phyloP scores from a whole-genome alignment of 208 protist species.

The Wallacemonas rigidus region DNA sequence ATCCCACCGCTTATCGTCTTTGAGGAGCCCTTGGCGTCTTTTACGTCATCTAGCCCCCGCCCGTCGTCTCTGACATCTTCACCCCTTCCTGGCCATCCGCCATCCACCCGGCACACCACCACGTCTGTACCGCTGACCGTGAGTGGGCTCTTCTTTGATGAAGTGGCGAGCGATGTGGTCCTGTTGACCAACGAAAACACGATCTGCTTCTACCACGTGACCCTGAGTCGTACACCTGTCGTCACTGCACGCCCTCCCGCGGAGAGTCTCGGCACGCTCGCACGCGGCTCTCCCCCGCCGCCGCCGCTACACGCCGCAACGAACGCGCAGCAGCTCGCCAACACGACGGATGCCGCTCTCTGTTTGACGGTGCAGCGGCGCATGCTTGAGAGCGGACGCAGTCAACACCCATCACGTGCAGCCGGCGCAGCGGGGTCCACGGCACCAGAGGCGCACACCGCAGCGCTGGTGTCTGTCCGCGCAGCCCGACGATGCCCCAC shows the following conservation, averaged over 20 bases:
- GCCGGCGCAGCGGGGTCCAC: not conserved
- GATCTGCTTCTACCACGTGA: conserved; percentile 29
- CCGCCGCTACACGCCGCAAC: not conserved
- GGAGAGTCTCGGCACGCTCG: not conserved
- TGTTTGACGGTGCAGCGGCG: conserved; percentile 16
- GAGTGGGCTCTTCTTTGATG: conserved; percentile 42
- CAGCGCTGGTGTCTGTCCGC: conserved; percentile 5
- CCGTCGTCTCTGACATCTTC: not conserved
- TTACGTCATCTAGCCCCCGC: conserved; percentile 8
- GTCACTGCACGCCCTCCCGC: not conserved
- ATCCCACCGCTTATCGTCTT: conserved; percentile 37
- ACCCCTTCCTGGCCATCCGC: not conserved
- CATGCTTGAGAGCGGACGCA: not conserved
- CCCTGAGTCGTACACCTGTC: not conserved
- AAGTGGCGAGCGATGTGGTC: conserved; percentile 57
- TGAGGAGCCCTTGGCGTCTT: conserved; percentile 32
- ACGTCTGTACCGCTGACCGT: conserved; percentile 27
- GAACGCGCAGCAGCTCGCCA: not conserved
- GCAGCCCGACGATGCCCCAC: conserved; percentile 12
- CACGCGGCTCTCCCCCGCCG: not conserved
- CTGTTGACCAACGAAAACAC: conserved; percentile 42
- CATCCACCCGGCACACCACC: not conserved
- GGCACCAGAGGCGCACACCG: not conserved
- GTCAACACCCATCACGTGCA: conserved; percentile 12
- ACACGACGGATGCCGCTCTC: conserved; percentile 7